Conservation (phyloP, 768 basidiomycete species). For the Punctularia strigosozonata region DNA sequence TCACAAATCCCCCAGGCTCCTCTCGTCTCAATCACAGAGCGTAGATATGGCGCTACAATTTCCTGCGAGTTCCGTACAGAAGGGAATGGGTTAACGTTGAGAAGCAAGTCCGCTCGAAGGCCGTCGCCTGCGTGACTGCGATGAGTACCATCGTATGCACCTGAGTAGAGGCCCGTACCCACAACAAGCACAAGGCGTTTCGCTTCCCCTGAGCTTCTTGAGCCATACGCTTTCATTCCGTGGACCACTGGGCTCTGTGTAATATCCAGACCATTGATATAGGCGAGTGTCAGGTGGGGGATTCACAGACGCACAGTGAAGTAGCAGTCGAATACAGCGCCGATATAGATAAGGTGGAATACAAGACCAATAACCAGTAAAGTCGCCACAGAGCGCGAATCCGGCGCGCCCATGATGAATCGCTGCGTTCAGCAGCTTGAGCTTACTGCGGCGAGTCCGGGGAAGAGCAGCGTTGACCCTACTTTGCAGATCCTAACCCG, state of each 20-base stretch:
- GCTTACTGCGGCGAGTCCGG: too few relatives aligned
- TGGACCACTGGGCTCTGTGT: constrained; percentile 69
- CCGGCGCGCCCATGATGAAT: too few relatives aligned
- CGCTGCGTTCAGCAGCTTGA: too few relatives aligned
- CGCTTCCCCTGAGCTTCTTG: constrained; percentile 34
- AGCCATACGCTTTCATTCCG: constrained; percentile 55
- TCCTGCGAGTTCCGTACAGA: constrained; percentile 33
- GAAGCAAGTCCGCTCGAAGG: constrained; percentile 69
- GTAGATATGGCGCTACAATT: constrained; percentile 63
- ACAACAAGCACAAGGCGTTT: constrained; percentile 74
- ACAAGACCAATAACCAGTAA: constrained; percentile 56
- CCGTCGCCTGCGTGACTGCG: constrained; percentile 57
- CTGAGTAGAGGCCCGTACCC: constrained; percentile 36
- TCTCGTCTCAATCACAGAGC: constrained; percentile 48
- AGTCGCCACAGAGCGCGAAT: constrained; percentile 10
- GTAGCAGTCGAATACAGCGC: constrained; percentile 76
- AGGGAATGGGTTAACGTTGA: constrained; percentile 50
- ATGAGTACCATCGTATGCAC: too few relatives aligned
- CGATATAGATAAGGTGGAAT: constrained; percentile 66
- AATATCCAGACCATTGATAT: too few relatives aligned
- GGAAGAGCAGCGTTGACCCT: too few relatives aligned
- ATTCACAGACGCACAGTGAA: too few relatives aligned
- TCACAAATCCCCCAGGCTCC: constrained; percentile 80
- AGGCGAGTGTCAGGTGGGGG: too few relatives aligned
- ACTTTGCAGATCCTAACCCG: too few relatives aligned